Conservation (phyloP, 2,329 filamentous ascomycete species). For the Arthrobotrys musiformis region DNA sequence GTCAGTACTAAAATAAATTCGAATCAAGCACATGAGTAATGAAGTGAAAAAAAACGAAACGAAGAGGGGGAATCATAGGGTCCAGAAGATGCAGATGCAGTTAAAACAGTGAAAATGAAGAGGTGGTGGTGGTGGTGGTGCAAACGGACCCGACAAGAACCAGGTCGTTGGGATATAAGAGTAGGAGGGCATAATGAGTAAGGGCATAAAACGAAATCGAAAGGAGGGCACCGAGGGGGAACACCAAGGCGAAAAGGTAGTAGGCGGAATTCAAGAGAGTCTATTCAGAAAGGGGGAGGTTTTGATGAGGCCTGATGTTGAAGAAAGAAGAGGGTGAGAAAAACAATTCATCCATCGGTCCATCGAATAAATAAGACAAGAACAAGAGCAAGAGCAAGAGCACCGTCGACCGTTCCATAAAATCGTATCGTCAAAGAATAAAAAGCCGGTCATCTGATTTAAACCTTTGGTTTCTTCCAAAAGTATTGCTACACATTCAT, state of each 20-base stretch:
- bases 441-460: background rate
- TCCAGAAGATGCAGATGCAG: background rate
- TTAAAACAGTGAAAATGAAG: constrained; percentile 20
- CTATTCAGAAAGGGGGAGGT: background rate
- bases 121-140: too few relatives aligned
- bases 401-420: background rate
- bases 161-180: background rate
- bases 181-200: background rate
- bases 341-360: constrained; percentile 3
- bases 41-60: background rate
- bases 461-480: constrained; percentile 72
- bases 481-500: constrained; percentile 72
- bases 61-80: constrained; percentile 1
- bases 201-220: constrained; percentile 1
- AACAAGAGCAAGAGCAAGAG: background rate
- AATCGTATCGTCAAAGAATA: background rate
- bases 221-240: background rate
- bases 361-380: background rate
- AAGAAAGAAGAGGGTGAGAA: background rate
- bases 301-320: too few relatives aligned
- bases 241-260: background rate
- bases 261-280: background rate
- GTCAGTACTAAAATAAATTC: too few relatives aligned
- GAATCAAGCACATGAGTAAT: too few relatives aligned
- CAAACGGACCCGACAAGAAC: background rate